Evolutionary conservation across 164 flowering plant species (phyloP).

Genomic region (Vitis rupestris): DNA sequence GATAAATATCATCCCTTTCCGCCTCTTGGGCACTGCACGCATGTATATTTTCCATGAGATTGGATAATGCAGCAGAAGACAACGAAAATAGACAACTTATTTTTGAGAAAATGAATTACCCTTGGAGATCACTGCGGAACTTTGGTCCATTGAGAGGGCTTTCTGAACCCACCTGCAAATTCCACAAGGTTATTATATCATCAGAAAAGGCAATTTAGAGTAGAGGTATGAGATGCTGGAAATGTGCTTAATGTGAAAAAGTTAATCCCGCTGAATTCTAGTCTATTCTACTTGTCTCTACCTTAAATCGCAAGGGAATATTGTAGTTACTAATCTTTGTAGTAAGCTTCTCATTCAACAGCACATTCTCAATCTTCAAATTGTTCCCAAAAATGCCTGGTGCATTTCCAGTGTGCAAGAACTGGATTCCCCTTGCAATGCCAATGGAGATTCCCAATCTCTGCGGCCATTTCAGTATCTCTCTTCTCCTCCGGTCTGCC

Average conservation of each 20-base stretch:
- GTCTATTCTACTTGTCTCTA: constrained; percentile 7
- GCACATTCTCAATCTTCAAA: constrained; percentile 57
- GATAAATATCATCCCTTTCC: constrained; percentile 71
- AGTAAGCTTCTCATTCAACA: constrained; percentile 69
- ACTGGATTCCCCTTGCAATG: constrained; percentile 73
- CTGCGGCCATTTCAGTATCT: constrained; percentile 78
- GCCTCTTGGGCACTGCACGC: constrained; percentile 34
- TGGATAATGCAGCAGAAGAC: background rate
- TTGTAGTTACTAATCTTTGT: constrained; percentile 66
- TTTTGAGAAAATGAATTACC: constrained; percentile 20
- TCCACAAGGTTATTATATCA: too few species aligned
- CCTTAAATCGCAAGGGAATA: constrained; percentile 61
- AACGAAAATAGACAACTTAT: background rate
- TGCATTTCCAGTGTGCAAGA: constrained; percentile 64
- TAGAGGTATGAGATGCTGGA: too few species aligned
- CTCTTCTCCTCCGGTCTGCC: constrained; percentile 63
- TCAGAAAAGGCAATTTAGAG: too few species aligned
- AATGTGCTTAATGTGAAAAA: too few species aligned
- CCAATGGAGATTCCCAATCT: constrained; percentile 68
- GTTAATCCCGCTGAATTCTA: background rate
- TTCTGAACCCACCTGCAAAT: constrained; percentile 49
- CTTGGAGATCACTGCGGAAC: constrained; percentile 11
- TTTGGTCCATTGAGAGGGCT: constrained; percentile 36
- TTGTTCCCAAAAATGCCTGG: constrained; percentile 66
- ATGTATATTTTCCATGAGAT: background rate